phyloP scores from a whole-genome alignment of 805 yeast genomes.

The Saccharomycodes ludwigii region DNA sequence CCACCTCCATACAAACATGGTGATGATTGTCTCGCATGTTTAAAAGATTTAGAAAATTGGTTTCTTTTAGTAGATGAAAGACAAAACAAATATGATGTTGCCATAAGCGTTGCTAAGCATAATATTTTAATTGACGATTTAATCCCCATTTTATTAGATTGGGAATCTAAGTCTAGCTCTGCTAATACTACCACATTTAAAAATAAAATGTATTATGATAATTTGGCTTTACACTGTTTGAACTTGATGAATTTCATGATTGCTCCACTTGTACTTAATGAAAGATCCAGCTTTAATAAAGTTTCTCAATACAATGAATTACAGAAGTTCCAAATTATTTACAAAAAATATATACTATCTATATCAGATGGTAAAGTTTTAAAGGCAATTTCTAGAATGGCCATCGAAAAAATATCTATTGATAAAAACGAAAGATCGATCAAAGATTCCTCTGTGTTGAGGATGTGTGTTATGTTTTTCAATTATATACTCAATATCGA shows the following conservation, averaged over 20 bases:
- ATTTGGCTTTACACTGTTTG: constrained; percentile 57
- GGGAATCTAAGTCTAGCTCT: constrained; percentile 38
- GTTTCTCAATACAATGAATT: constrained; percentile 44
- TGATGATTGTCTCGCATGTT: constrained; percentile 63
- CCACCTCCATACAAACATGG: constrained; percentile 59
- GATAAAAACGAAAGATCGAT: constrained; percentile 45
- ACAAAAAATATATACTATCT: constrained; percentile 56
- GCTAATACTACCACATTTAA: constrained; percentile 20
- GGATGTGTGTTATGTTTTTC: constrained; percentile 59
- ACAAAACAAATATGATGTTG: constrained; percentile 62
- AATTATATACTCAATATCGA: constrained; percentile 72
- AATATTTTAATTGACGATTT: constrained; percentile 65
- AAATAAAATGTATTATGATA: constrained; percentile 31
- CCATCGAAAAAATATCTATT: constrained; percentile 45
- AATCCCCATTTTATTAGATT: constrained; percentile 57
- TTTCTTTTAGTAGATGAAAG: constrained; percentile 70
- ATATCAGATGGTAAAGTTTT: constrained; percentile 50
- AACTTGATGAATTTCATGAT: constrained; percentile 77
- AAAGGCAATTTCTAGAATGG: constrained; percentile 56
- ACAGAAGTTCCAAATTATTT: constrained; percentile 52
- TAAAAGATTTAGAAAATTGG: constrained; percentile 85
- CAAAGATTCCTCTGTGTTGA: constrained; percentile 60
- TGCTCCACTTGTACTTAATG: constrained; percentile 68
- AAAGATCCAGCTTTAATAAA: constrained; percentile 47
- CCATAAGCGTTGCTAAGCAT: constrained; percentile 75